A percentile compares a stretch with the other conserved stretches of the same genome.
Conservation (phyloP, 306 rosid species). For the Lagenaria siceraria region DNA sequence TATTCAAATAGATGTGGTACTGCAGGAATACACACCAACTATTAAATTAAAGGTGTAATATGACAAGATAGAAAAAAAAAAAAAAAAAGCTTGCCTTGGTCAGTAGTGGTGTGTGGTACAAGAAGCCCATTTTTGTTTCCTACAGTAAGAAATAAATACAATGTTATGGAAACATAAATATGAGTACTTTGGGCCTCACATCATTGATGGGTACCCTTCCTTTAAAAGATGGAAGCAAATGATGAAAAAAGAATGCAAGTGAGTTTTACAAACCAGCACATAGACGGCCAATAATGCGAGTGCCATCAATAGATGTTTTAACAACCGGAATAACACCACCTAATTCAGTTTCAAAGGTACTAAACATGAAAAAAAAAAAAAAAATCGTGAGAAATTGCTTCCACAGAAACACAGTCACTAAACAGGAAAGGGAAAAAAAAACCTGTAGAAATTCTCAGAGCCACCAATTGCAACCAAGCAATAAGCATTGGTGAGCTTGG, state of each 20-base stretch:
- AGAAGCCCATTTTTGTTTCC: slow-evolving; percentile 97
- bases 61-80: neutral
- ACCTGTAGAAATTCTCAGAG: slow-evolving; percentile 89
- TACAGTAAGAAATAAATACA: slow-evolving; percentile 10
- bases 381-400: neutral
- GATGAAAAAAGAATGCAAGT: neutral
- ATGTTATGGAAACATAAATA: neutral
- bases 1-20: neutral
- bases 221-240: neutral
- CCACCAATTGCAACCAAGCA: slow-evolving; percentile 98
- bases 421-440: neutral
- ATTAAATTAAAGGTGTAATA: neutral
- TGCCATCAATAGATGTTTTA: slow-evolving; percentile 74
- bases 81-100: slow-evolving; percentile 40
- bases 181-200: neutral
- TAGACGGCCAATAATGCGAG: slow-evolving; percentile 85
- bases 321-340: slow-evolving; percentile 71
- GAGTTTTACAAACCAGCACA: slow-evolving; percentile 51
- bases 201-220: neutral
- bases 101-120: slow-evolving; percentile 85
- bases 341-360: slow-evolving; percentile 73
- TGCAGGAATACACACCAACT: slow-evolving; percentile 1
- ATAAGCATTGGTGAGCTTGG: slow-evolving; percentile 90
- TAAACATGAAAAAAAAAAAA: slow-evolving; percentile 11
- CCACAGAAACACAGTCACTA: neutral